phyloP scores from a whole-genome alignment of 2,329 filamentous ascomycete species.

The Trichoderma aggressivum region DNA sequence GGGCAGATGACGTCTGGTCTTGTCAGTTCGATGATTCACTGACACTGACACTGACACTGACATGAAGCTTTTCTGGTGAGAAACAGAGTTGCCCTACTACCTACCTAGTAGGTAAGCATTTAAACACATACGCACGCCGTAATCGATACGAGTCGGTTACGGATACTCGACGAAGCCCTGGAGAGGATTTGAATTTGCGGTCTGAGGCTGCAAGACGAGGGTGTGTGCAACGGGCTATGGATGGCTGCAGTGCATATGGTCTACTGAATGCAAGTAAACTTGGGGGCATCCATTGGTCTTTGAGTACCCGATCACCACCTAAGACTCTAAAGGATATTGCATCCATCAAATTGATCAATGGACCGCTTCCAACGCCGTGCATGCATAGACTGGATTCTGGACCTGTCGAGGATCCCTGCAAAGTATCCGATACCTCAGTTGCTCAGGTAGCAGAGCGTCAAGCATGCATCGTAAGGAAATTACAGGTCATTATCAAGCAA shows the following conservation, averaged over 20 bases:
- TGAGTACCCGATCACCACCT: neutral
- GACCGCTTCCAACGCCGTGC: neutral
- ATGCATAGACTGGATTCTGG: neutral
- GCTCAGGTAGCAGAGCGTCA: neutral
- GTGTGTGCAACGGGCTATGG: neutral
- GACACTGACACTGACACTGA: neutral
- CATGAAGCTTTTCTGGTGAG: neutral
- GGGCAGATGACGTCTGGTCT: conserved; percentile 13
- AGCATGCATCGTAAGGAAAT: neutral
- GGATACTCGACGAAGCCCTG: neutral
- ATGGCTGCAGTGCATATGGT: neutral
- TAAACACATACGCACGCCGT: neutral
- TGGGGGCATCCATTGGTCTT: neutral
- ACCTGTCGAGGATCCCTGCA: neutral
- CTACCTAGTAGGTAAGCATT: too few relatives aligned
- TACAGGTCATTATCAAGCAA: neutral
- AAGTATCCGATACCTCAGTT: neutral
- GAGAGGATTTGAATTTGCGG: neutral
- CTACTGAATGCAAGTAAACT: neutral
- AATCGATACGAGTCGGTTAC: neutral
- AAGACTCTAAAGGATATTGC: too few relatives aligned
- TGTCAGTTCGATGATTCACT: neutral
- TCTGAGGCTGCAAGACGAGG: neutral
- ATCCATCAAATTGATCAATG: neutral
- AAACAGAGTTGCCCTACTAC: neutral